phyloP scores from a whole-genome alignment of 805 yeast species.

The Monosporozyma solicola region DNA sequence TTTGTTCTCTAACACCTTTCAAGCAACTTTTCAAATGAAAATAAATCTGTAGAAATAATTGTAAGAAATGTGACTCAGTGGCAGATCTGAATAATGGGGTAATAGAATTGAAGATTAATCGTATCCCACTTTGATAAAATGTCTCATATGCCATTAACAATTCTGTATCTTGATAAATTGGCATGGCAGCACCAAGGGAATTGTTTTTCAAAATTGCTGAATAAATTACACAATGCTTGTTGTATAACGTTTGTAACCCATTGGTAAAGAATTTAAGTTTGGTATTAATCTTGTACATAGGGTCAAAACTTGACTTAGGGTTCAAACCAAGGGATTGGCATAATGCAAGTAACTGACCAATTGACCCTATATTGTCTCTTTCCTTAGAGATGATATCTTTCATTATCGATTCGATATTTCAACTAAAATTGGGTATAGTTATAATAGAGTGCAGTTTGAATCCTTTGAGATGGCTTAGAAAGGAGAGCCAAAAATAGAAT shows the following conservation, averaged over 20 bases:
- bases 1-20: not conserved
- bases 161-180: not conserved
- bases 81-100: conserved; percentile 11
- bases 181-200: not conserved
- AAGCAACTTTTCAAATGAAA: conserved; percentile 3
- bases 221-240: not conserved
- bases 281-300: not conserved
- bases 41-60: conserved; percentile 7
- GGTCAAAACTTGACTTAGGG: conserved; percentile 6
- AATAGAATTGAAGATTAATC: conserved; percentile 9
- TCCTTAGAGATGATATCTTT: not conserved
- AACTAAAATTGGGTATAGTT: not conserved
- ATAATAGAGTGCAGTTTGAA: not conserved
- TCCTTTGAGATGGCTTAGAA: not conserved
- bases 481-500: not conserved
- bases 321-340: conserved; percentile 1
- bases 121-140: conserved; percentile 8
- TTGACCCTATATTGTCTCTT: not conserved
- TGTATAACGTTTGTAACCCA: not conserved
- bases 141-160: not conserved
- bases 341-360: not conserved
- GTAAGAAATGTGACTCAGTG: conserved; percentile 8
- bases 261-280: not conserved
- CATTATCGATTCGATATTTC: not conserved
- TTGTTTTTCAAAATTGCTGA: not conserved